Base-by-base conservation (phyloP, 176 grass and related monocot genomes). In the Ampelocalamus luodianensis region DNA sequence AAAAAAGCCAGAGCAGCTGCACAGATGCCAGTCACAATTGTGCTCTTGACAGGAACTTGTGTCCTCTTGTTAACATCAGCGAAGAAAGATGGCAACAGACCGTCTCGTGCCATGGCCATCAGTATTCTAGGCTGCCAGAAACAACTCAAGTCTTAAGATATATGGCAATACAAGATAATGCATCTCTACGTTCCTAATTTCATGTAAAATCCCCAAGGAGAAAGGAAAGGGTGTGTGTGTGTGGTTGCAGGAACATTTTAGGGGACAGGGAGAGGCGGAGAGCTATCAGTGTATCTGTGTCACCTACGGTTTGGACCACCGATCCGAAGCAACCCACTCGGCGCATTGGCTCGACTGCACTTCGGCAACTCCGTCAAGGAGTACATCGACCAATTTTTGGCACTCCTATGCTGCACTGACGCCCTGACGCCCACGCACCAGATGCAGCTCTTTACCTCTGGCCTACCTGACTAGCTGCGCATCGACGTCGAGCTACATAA, bases 91-190 rank as follows among this genome's bases (percentile, higher is more conserved):
- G 96, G 96, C 88, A 98, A 55, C 51, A 98, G 80, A 70, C 96
- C 96, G 67, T 98, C 96, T 88, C 91, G 92, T 79, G 96, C 91
- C 96, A 98, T 98, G 42, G 96, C 90, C 96, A 98, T 98, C 72
- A 98, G 81, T 92, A 98, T 98, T 92, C 96, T 93, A 79, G 96
- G 96, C 96, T 98, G 89, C n/a, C 5, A 63, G 42, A 83, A 80
- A 64, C 60, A 90, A 49, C 1, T 14, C 11, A 72, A 26, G 37
- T 26, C 27, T 68, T 87, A 13, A 59, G 46, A 18, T 68, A 56
- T 49, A 55, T 2, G 2, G 15, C 8, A 17, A 54, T 20, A 54
- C 15, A 54, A 54, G 2, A 10, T 36, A 54, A 54, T 16, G 13
- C 15, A 13, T 27, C 13, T 27, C 16, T 5, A 74, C 0, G 1